These are phyloP conservation scores for Exophiala alcalophila DNA, from an alignment of 2,329 filamentous ascomycete genomes.

Conservation along the genomic window DNA sequence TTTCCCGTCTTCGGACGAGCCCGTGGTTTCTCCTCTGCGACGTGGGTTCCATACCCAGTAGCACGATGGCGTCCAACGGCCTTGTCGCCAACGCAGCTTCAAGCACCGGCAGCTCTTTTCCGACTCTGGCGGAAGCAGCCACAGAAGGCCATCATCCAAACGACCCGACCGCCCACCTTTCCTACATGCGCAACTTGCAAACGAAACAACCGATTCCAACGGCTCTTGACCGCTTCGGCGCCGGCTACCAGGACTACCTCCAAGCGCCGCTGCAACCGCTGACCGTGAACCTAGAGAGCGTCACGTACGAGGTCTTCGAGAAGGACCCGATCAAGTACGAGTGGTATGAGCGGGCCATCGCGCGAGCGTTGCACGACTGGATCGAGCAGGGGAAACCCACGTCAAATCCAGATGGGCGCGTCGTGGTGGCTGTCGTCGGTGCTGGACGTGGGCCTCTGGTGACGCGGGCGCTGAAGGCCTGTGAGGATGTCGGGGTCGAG, in stretches of 20 bases:
- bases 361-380: conserved; percentile 79
- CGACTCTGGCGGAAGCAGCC: conserved; percentile 67
- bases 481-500: conserved; percentile 68
- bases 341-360: conserved; percentile 85
- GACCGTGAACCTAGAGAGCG: conserved; percentile 92
- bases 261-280: conserved; percentile 92
- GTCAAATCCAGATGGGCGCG: conserved; percentile 65
- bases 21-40: conserved; percentile 62
- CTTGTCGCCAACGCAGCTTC: conserved; percentile 11
- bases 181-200: conserved; percentile 82
- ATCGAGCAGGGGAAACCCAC: conserved; percentile 67
- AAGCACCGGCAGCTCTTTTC: conserved; percentile 49
- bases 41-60: conserved; percentile 54
- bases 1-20: conserved; percentile 55
- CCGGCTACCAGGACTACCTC: conserved; percentile 86
- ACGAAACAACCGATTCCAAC: conserved; percentile 68
- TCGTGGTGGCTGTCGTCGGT: conserved; percentile 88
- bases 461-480: conserved; percentile 78
- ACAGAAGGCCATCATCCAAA: conserved; percentile 47
- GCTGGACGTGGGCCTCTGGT: conserved; percentile 91
- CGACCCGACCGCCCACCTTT: conserved; percentile 64
- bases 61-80: conserved; percentile 28
- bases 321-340: conserved; percentile 97
- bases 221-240: conserved; percentile 63
- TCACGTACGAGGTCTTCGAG: conserved; percentile 98